A percentile compares a stretch with the other conserved stretches of the same genome.
phyloP scores from a whole-genome alignment of 331 rosid species.

The Arachis monticola region DNA sequence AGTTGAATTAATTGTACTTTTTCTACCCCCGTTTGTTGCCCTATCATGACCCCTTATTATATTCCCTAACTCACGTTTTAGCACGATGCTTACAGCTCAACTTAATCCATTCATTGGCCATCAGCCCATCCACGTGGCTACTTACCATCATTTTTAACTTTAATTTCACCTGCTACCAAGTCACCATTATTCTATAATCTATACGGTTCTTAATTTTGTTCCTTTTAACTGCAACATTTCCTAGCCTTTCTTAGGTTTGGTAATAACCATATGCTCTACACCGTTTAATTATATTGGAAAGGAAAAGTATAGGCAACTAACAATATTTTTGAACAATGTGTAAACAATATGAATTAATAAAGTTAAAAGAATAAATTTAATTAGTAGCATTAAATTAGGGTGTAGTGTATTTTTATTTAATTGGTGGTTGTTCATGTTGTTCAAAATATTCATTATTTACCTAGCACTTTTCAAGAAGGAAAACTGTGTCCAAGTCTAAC shows the following conservation, averaged over 20 bases:
- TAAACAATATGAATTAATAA: too few relatives aligned
- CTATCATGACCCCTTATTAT: slow-evolving; percentile 60
- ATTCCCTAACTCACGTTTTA: slow-evolving; percentile 80
- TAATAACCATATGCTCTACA: not conserved
- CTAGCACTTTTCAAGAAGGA: too few relatives aligned
- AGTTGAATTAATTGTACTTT: slow-evolving; percentile 55
- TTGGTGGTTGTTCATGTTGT: too few relatives aligned
- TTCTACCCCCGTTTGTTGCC: slow-evolving; percentile 47
- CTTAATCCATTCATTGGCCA: slow-evolving; percentile 42
- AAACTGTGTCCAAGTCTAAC: not conserved
- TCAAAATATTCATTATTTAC: too few relatives aligned
- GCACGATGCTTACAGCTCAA: slow-evolving; percentile 98
- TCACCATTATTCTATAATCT: slow-evolving; percentile 1
- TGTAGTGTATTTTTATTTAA: too few relatives aligned
- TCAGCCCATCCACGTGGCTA: slow-evolving; percentile 65
- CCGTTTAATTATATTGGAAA: not conserved
- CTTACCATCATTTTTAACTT: slow-evolving; percentile 44
- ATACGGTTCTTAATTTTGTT: too few relatives aligned
- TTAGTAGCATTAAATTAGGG: too few relatives aligned
- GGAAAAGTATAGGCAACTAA: too few relatives aligned
- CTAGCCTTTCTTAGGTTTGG: slow-evolving; percentile 8
- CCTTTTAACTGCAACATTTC: not conserved
- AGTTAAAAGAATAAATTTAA: too few relatives aligned
- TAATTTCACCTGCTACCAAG: slow-evolving; percentile 52
- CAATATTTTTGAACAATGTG: too few relatives aligned